Base-by-base conservation (phyloP, 768 basidiomycete genomes). In the Agrocybe pediades region DNA sequence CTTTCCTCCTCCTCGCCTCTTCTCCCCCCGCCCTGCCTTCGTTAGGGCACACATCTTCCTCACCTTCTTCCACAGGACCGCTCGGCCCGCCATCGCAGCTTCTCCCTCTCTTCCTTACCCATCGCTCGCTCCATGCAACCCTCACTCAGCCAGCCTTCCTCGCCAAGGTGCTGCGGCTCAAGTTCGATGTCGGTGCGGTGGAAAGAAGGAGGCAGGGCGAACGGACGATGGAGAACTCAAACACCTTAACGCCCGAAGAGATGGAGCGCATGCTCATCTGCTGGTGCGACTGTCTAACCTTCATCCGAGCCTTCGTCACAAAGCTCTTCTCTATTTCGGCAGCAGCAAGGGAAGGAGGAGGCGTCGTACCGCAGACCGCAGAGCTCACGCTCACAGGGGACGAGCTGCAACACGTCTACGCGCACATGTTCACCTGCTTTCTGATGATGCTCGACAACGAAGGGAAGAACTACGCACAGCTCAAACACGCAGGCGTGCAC, bases 361-460 rank as follows among this genome's bases (percentile, higher is more conserved):
- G 45, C 20, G 41, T 80, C 69, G 61, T 68, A 52, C 51, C 80
- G 68, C 70, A 77, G 5, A 17, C 48, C 11, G 57, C 42, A 1
- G 59, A 75, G 40, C 55, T n/a, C n/a, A n/a, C n/a, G n/a, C n/a
- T n/a, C n/a, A n/a, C 59, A 33, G 51, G 63, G 11, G 53, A 63
- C 15, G 26, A 46, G 29, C 55, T n/a, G n/a, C n/a, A n/a, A n/a
- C n/a, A 68, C 25, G 58, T 60, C 15, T 65, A 68, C 19, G 74
- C 80, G 29, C 19, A 72, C 53, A 72, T 90, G 19, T 80, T 78
- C 68, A 69, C 67, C 0, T 74, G 75, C 5, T 82, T 78, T 47
- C 60, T 86, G 40, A 79, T 90, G 75, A 65, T 86, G 65, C 68
- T 80, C 3, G 87, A 89, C 56, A 83, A 86, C 68, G 87, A 89